phyloP scores from a whole-genome alignment of 2,329 filamentous ascomycete species.

The Alternaria sp. region DNA sequence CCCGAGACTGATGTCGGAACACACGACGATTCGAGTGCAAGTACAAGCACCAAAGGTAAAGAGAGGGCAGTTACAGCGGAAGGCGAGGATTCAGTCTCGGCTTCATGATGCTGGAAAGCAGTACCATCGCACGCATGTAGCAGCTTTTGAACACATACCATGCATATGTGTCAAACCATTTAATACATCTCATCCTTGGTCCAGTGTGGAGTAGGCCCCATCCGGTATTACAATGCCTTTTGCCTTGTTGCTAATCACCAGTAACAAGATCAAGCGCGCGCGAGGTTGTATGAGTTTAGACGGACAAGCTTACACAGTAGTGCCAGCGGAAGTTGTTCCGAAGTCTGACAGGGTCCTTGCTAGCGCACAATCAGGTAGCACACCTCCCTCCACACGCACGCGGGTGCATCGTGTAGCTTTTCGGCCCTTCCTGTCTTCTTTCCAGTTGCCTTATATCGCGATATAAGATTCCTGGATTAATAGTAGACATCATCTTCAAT shows the following conservation, averaged over 20 bases:
- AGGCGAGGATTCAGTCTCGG: neutral
- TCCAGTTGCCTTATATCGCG: neutral
- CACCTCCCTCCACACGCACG: slow-evolving; percentile 7
- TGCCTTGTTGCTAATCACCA: neutral
- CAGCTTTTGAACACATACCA: slow-evolving; percentile 1
- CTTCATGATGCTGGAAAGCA: neutral
- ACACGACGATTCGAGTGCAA: neutral
- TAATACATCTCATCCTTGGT: neutral
- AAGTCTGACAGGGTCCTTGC: slow-evolving; percentile 10
- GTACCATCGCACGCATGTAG: neutral
- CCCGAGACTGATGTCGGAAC: slow-evolving; percentile 20
- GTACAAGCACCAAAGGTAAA: slow-evolving; percentile 30
- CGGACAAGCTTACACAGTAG: neutral
- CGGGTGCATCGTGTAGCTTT: slow-evolving; percentile 5
- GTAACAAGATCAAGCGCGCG: neutral
- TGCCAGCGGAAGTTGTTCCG: neutral
- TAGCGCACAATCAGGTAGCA: slow-evolving; percentile 14
- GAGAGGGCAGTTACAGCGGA: slow-evolving; percentile 21
- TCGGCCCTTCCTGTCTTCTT: neutral
- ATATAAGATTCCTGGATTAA: neutral
- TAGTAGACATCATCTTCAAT: neutral
- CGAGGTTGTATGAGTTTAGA: no score
- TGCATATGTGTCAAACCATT: neutral
- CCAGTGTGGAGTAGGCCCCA: neutral
- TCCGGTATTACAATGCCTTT: neutral